phyloP scores from a whole-genome alignment of 2,329 filamentous ascomycete species.

The Dothistroma pini region DNA sequence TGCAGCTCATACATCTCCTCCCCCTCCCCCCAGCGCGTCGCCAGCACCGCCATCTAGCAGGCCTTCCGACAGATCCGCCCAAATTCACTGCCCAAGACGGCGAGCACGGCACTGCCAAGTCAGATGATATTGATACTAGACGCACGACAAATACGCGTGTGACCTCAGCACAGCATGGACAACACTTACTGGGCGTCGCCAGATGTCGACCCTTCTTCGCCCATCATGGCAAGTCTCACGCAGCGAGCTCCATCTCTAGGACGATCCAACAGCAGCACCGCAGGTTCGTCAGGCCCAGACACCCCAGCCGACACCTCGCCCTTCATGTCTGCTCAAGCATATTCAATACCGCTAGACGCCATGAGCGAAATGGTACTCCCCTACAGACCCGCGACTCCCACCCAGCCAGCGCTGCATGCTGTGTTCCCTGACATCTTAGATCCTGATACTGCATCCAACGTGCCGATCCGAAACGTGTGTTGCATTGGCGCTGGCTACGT shows the following conservation, averaged over 20 bases:
- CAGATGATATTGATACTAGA: not conserved
- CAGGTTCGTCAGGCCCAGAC: constrained; percentile 11
- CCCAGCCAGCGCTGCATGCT: constrained; percentile 9
- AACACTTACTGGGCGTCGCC: not conserved
- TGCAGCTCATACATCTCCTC: not conserved
- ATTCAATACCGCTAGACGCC: constrained; percentile 11
- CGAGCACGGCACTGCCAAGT: not conserved
- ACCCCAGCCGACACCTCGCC: constrained; percentile 20
- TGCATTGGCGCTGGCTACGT: constrained; percentile 74
- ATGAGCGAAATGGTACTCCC: constrained; percentile 18
- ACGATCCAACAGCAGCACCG: constrained; percentile 17
- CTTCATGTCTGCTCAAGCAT: constrained; percentile 11
- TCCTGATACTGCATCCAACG: constrained; percentile 17
- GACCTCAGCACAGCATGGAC: not conserved
- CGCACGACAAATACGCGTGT: not conserved
- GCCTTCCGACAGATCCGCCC: not conserved
- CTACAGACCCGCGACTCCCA: constrained; percentile 13
- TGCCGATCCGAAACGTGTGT: constrained; percentile 51
- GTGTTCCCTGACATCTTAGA: constrained; percentile 21
- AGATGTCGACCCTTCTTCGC: not conserved
- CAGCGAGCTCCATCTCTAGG: constrained; percentile 16
- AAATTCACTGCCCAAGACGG: not conserved
- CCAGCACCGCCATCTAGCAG: not conserved
- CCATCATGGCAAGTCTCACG: constrained; percentile 9
- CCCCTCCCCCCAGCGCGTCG: not conserved